A percentile compares a stretch with the other conserved stretches of the same genome.
These are phyloP conservation scores for Fusarium nurragi DNA, from an alignment of 2,329 filamentous ascomycete species.

Conservation along the genomic window DNA sequence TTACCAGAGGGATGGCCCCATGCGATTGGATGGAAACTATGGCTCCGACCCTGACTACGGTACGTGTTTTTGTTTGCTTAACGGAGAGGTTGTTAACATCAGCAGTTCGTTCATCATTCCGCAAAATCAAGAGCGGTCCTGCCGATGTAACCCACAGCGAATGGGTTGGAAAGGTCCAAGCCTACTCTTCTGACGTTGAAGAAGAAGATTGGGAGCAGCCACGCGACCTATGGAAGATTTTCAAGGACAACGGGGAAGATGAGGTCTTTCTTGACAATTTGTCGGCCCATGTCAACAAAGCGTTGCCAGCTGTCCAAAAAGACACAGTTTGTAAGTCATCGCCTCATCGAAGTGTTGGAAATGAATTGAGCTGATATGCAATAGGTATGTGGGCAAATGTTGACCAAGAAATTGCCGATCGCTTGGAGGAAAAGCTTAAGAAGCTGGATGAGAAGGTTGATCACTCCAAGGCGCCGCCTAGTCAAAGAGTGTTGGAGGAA, in stretches of 20 bases:
- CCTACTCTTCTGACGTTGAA: background rate
- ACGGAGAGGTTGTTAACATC: accelerated
- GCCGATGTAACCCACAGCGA: slow-evolving; percentile 1
- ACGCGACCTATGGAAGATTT: background rate
- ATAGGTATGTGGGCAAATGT: background rate
- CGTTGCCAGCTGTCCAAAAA: background rate
- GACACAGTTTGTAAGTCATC: background rate
- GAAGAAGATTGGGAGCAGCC: slow-evolving; percentile 10
- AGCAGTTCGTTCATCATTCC: background rate
- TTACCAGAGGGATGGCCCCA: background rate
- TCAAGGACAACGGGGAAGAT: background rate
- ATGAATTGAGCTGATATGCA: background rate
- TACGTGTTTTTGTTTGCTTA: background rate
- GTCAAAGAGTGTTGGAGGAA: background rate
- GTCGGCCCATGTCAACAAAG: background rate
- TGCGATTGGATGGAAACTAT: background rate
- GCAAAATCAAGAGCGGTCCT: background rate
- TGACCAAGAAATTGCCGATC: background rate
- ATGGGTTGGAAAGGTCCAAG: background rate
- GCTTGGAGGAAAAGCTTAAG: background rate
- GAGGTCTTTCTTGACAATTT: background rate
- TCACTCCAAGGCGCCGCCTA: background rate
- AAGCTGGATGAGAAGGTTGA: background rate
- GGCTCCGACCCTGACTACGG: slow-evolving; percentile 1
- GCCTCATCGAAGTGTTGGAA: accelerated